A percentile compares a stretch with the other conserved stretches of the same genome.
phyloP scores from a whole-genome alignment of 371 early-diverging fungal genomes.

The Batkoa obscura region DNA sequence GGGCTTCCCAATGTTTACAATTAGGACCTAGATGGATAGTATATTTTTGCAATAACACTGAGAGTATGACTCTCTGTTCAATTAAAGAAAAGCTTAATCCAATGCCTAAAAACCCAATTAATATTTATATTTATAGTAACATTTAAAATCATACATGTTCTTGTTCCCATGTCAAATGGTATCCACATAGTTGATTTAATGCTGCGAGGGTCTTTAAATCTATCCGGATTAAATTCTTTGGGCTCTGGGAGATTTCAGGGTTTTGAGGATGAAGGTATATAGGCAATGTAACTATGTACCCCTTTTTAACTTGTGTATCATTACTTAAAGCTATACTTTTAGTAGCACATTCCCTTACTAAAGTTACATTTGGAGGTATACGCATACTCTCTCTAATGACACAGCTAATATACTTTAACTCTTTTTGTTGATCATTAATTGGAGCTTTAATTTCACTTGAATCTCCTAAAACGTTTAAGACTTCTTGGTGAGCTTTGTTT shows the following conservation, averaged over 20 bases:
- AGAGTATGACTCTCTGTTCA: constrained; percentile 25
- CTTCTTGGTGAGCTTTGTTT: constrained; percentile 20
- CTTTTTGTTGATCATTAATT: neutral
- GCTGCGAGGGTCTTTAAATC: neutral
- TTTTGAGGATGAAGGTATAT: neutral
- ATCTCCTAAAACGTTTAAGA: constrained; percentile 9
- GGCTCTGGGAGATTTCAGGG: neutral
- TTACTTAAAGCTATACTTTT: neutral
- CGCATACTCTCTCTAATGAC: constrained; percentile 4
- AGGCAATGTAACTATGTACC: neutral
- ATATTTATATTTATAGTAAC: neutral
- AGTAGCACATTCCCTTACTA: neutral
- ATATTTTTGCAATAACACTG: constrained; percentile 21
- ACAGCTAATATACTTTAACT: neutral
- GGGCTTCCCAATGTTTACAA: too few relatives aligned
- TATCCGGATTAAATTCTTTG: neutral
- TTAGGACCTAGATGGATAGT: neutral
- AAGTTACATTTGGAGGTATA: neutral
- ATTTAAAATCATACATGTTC: neutral
- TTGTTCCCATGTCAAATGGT: neutral
- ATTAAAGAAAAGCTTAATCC: constrained; percentile 32
- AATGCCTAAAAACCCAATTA: constrained; percentile 5
- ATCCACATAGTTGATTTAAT: neutral
- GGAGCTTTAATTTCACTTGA: neutral
- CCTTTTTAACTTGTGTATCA: neutral